A percentile compares a stretch with the other conserved stretches of the same genome.
These are phyloP conservation scores for Bauhinia variegata DNA, from an alignment of 306 rosid genomes.

Conservation along the genomic window DNA sequence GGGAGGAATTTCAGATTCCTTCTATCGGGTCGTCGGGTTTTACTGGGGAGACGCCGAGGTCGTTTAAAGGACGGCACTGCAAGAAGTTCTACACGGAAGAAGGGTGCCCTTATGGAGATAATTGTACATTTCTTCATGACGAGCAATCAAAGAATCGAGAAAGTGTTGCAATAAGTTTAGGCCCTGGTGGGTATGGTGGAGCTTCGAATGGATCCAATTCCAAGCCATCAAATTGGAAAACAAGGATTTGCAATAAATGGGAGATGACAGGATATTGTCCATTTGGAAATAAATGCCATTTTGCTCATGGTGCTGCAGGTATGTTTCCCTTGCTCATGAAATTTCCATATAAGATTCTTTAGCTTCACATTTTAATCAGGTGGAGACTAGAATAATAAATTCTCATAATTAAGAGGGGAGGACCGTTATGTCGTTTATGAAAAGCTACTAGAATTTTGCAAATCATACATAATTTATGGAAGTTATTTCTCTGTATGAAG, in stretches of 20 bases:
- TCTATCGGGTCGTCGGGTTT: slow-evolving; percentile 59
- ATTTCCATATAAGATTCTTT: neutral
- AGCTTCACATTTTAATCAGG: neutral
- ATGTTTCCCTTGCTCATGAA: slow-evolving; percentile 22
- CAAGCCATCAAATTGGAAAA: slow-evolving; percentile 98
- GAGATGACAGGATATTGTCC: slow-evolving; percentile 99
- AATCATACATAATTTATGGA: neutral
- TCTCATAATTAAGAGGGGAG: neutral
- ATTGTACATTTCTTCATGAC: slow-evolving; percentile 92
- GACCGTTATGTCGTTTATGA: neutral
- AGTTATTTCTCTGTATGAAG: neutral
- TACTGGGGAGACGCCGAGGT: slow-evolving; percentile 64
- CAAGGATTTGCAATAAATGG: slow-evolving; percentile 98
- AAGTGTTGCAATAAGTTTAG: slow-evolving; percentile 97
- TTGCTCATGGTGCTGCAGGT: slow-evolving; percentile 98
- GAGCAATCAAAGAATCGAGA: slow-evolving; percentile 92
- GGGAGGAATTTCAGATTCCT: slow-evolving; percentile 97
- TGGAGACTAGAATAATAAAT: neutral
- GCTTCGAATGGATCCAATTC: slow-evolving; percentile 58
- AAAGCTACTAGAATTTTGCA: slow-evolving; percentile 23
- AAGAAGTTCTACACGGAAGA: slow-evolving; percentile 97
- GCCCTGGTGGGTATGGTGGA: slow-evolving; percentile 90
- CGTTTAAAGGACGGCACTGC: slow-evolving; percentile 93
- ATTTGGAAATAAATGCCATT: slow-evolving; percentile 95
- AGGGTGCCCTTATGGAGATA: slow-evolving; percentile 97